Base-by-base conservation (phyloP, 306 rosid genomes). In the Crotalaria pallida region DNA sequence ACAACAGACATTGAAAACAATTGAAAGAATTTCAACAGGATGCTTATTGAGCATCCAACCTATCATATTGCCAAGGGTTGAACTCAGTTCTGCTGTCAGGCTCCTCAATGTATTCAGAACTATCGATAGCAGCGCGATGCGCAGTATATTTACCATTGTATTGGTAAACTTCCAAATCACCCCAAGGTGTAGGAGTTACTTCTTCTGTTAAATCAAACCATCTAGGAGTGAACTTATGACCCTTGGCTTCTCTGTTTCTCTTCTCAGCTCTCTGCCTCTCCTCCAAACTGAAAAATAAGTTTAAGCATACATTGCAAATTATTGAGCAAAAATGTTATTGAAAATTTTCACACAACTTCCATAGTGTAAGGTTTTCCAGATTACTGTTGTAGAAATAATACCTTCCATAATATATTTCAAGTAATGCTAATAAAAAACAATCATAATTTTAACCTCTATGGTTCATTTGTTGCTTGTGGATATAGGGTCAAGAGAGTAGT, bases 251-350 rank as follows among this genome's bases (percentile, higher is more conserved):
- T 48, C 96, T 65, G 71, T 58, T 82, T 82, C 73, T 84, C 82
- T 86, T 90, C 80, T 90, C 96, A 1, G 80, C 84, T 75, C 96
- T 84, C 77, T 90, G 96, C 77, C 91, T 85, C 81, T 90, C 96
- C 79, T 90, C 96, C 83, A 90, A 69, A 65, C 94, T 90, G 84
- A 68, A 61, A 75, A 62, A 22, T 15, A 49, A 34, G 64, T 48
- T 70, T 43, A 77, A 58, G 57, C 68, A 59, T 9, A 38, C 51
- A 63, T n/a, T 12, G 48, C 81, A 71, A 65, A 44, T 33, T 36
- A 19, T 67, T 68, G 10, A 33, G 69, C 44, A 10, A 38, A 38
- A 38, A 38, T 38, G 44, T 8, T 36, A 9, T 8, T 36, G 8
- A 3, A 36, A 8, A 10, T 36, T 36, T 12, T 8, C 43, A 8